Conservation (phyloP, 2,329 filamentous ascomycete species). For the Beauveria sp. region DNA sequence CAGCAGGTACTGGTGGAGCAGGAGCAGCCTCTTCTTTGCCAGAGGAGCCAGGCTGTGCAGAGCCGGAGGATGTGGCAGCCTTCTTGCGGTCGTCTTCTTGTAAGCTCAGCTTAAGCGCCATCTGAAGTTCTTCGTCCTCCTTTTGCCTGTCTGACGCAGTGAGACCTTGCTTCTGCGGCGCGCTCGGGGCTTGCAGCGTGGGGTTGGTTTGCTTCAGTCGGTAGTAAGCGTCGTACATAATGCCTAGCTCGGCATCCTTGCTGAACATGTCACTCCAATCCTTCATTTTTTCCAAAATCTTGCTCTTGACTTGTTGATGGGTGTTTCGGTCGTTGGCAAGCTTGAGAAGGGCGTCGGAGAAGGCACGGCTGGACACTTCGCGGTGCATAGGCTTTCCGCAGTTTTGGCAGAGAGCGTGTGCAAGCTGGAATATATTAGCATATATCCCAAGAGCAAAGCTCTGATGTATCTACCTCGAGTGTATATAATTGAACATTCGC, state of each 20-base stretch:
- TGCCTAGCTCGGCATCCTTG: slow-evolving; percentile 81
- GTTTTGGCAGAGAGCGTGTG: slow-evolving; percentile 86
- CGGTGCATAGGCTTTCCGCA: slow-evolving; percentile 81
- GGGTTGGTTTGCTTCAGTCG: slow-evolving; percentile 80
- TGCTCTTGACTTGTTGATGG: slow-evolving; percentile 91
- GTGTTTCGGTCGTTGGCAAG: slow-evolving; percentile 92
- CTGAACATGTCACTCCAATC: slow-evolving; percentile 95
- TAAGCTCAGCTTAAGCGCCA: slow-evolving; percentile 86
- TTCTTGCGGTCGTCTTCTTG: slow-evolving; percentile 71
- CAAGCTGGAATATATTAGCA: slow-evolving; percentile 48
- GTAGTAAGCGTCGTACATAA: slow-evolving; percentile 94
- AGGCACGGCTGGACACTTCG: slow-evolving; percentile 82
- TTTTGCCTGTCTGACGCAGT: slow-evolving; percentile 86
- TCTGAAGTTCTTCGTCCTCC: slow-evolving; percentile 95
- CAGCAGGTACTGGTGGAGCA: slow-evolving; percentile 58
- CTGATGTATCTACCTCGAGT: slow-evolving; percentile 56
- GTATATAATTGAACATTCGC: slow-evolving; percentile 96
- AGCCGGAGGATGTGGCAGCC: slow-evolving; percentile 29
- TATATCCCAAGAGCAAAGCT: neutral
- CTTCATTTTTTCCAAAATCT: slow-evolving; percentile 93
- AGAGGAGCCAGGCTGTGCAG: slow-evolving; percentile 26
- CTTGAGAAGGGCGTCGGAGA: slow-evolving; percentile 87
- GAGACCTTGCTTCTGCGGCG: slow-evolving; percentile 86
- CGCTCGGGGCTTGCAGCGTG: slow-evolving; percentile 82
- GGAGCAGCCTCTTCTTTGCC: slow-evolving; percentile 36